Evolutionary conservation across 257 asterid genomes (phyloP), one percentile per base, ranked within the genome.

Genomic region (Lithospermum erythrorhizon): DNA sequence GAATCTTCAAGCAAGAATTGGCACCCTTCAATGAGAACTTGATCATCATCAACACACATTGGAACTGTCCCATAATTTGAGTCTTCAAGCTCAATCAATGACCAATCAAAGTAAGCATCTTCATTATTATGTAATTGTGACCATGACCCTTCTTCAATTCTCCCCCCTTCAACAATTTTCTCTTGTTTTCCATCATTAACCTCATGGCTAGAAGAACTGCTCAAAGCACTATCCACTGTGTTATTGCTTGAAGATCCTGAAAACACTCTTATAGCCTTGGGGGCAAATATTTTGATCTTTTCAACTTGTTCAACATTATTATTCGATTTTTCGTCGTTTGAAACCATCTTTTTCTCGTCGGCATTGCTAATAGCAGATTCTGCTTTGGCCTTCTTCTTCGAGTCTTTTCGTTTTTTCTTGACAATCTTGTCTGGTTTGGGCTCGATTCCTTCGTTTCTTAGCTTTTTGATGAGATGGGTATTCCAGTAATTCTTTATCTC

Each of bases 401-500:
- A 19, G 1, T 35, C 53, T 62, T 67, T 69, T 3, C 32, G 47
- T 9, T 13, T 55, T 48, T 63, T 41, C 6, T 51, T 2, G 10
- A 19, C 23, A 15, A n/a, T 6, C 7, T 68, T 70, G 20, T 21
- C 57, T 7, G 67, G 27, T 6, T 57, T 72, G 18, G 81, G 74
- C 16, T 62, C 53, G 62, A 76, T 55, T 16, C 73, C 75, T 0
- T 56, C 51, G 5, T 21, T 59, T 41, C 68, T 61, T 32, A 82
- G 78, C 62, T 77, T 79, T 70, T 78, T 84, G 71, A 73, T 72
- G 55, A 87, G 77, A 53, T 80, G 79, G 0, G 87, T 82, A 72
- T 86, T 86, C 95, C 95, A 85, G 68, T 85, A 67, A 66, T 82
- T 85, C 49, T 85, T 85, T 21, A 85, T 80, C 81, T 85, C 95